Conservation (phyloP, 148 eudicot genomes). For the Camellia granthamiana region DNA sequence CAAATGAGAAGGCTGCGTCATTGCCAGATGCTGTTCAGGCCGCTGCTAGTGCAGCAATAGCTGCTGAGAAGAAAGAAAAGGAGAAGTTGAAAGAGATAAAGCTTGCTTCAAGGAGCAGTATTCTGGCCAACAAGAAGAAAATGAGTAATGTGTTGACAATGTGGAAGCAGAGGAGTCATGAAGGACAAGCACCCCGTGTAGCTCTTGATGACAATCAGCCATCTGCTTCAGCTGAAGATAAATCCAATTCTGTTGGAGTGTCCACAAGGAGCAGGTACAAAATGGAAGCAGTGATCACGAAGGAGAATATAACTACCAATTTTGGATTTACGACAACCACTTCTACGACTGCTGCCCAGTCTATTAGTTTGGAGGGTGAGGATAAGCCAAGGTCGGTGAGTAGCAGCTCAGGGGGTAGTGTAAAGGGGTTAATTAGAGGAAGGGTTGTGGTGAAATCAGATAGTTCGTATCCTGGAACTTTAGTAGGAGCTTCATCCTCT, state of each 20-base stretch:
- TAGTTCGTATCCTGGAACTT: conserved; percentile 6
- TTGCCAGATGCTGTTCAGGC: conserved; percentile 95
- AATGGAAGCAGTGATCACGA: conserved; percentile 31
- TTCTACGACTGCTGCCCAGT: conserved; percentile 14
- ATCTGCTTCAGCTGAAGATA: conserved; percentile 50
- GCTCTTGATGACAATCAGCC: conserved; percentile 61
- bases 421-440: conserved; percentile 88
- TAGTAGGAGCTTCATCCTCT: conserved; percentile 16
- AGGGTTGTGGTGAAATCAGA: conserved; percentile 64
- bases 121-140: conserved; percentile 90
- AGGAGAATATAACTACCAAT: conserved; percentile 41
- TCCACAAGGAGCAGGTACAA: conserved; percentile 47
- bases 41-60: conserved; percentile 94
- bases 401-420: conserved; percentile 56
- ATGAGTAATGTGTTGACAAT: conserved; percentile 87
- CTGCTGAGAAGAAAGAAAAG: conserved; percentile 96
- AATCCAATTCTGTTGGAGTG: conserved; percentile 36
- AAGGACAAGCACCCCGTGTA: conserved; percentile 93
- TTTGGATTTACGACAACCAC: conserved; percentile 31
- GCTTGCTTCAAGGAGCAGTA: conserved; percentile 93
- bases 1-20: conserved; percentile 68
- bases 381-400: conserved; percentile 53
- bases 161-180: conserved; percentile 99
- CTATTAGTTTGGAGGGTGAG: conserved; percentile 43
- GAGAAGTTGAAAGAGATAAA: conserved; percentile 85